Conservation (phyloP, 1,284 basidiomycete genomes). For the Filobasidium uniguttulatum region DNA sequence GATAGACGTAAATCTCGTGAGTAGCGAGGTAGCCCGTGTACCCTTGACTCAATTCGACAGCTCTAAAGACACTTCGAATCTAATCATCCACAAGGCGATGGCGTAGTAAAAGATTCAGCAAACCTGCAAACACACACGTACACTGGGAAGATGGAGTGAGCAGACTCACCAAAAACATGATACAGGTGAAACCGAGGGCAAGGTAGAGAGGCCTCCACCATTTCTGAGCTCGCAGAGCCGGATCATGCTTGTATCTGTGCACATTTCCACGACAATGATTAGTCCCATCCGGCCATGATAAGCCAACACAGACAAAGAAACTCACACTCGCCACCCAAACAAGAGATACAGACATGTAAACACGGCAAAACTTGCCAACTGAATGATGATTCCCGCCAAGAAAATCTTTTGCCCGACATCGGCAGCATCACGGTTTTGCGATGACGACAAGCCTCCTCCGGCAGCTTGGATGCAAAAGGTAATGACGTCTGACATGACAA, state of each 20-base stretch:
- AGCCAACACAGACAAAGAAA: neutral
- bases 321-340: constrained; percentile 47
- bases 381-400: constrained; percentile 49
- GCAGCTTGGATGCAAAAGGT: constrained; percentile 54
- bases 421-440: constrained; percentile 22
- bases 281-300: neutral
- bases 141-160: neutral
- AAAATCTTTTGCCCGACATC: constrained; percentile 43
- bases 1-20: constrained; percentile 52
- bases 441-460: constrained; percentile 35
- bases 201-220: constrained; percentile 50
- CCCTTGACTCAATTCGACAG: constrained; percentile 53
- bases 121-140: neutral
- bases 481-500: constrained; percentile 31
- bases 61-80: constrained; percentile 56
- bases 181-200: constrained; percentile 48
- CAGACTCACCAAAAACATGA: constrained; percentile 47
- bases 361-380: constrained; percentile 49
- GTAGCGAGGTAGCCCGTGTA: constrained; percentile 49
- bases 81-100: constrained; percentile 19
- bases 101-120: neutral
- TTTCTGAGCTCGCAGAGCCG: constrained; percentile 41
- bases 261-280: neutral
- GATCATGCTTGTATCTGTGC: constrained; percentile 34
- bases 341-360: constrained; percentile 48